These are phyloP conservation scores for Rubus parviflorus DNA, from an alignment of 306 rosid species.

Conservation along the genomic window DNA sequence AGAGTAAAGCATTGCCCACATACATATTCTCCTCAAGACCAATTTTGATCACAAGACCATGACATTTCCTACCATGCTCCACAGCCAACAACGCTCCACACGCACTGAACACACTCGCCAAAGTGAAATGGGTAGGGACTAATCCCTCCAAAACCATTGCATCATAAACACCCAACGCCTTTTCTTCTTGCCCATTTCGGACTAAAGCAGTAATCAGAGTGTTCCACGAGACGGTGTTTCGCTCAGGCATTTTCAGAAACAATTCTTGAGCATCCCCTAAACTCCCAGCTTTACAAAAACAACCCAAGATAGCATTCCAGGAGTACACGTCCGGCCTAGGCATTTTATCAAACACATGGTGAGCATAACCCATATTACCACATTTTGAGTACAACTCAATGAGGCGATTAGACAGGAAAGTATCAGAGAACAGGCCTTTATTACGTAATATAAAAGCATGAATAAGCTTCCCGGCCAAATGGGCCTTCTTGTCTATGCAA, in stretches of 20 bases:
- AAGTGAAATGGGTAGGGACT: slow-evolving; percentile 57
- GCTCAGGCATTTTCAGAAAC: slow-evolving; percentile 61
- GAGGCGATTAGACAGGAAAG: slow-evolving; percentile 57
- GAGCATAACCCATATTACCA: slow-evolving; percentile 35
- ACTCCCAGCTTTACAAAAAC: slow-evolving; percentile 40
- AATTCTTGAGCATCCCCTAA: slow-evolving; percentile 39
- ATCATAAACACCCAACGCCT: slow-evolving; percentile 55
- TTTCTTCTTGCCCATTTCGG: slow-evolving; percentile 44
- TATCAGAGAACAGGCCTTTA: slow-evolving; percentile 32
- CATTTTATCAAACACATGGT: slow-evolving; percentile 43
- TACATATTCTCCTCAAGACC: slow-evolving; percentile 57
- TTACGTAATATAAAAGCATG: slow-evolving; percentile 53
- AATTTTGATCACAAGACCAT: slow-evolving; percentile 56
- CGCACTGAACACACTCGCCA: slow-evolving; percentile 66
- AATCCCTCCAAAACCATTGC: slow-evolving; percentile 46
- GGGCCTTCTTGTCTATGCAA: slow-evolving; percentile 55
- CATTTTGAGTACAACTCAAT: slow-evolving; percentile 62
- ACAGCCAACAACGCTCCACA: slow-evolving; percentile 45
- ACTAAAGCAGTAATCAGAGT: slow-evolving; percentile 54
- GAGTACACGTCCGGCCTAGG: slow-evolving; percentile 60
- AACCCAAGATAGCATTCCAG: slow-evolving; percentile 63
- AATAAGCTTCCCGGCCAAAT: slow-evolving; percentile 43
- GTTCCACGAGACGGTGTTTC: slow-evolving; percentile 68
- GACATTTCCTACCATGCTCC: slow-evolving; percentile 52
- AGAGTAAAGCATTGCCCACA: slow-evolving; percentile 56